Percentiles rank a stretch among this genome's conserved stretches.
phyloP scores from a whole-genome alignment of 148 eudicot species.

The Silene uniflora region DNA sequence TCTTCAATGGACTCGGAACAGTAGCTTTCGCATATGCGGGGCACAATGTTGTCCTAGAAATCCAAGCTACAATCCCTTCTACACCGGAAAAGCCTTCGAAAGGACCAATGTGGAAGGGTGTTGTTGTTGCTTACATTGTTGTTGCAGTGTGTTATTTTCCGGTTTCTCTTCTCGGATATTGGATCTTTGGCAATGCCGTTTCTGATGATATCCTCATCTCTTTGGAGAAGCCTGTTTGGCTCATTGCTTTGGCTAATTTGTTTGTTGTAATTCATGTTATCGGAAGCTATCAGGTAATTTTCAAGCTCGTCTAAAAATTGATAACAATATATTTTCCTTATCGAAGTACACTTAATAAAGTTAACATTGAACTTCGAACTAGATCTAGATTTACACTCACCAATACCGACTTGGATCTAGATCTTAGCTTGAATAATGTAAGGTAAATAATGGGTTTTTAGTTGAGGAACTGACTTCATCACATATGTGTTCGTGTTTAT shows the following conservation, averaged over 20 bases:
- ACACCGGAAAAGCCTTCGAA: constrained; percentile 36
- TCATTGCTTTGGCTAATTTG: constrained; percentile 31
- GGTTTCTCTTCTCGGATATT: constrained; percentile 32
- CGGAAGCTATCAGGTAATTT: constrained; percentile 34
- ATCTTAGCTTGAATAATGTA: too few relatives aligned
- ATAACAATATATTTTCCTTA: too few relatives aligned
- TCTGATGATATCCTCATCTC: constrained; percentile 27
- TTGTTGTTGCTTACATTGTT: constrained; percentile 32
- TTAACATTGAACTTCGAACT: neutral
- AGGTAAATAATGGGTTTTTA: neutral
- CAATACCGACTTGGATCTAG: neutral
- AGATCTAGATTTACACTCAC: neutral
- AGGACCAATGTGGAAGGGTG: constrained; percentile 40
- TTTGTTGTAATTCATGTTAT: constrained; percentile 38
- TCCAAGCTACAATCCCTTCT: constrained; percentile 38
- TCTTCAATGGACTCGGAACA: constrained; percentile 32
- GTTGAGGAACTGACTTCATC: neutral
- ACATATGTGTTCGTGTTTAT: neutral
- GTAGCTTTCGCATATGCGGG: constrained; percentile 40
- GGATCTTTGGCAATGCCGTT: constrained; percentile 26
- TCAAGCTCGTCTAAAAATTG: too few relatives aligned
- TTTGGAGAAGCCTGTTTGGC: constrained; percentile 33
- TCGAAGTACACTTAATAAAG: too few relatives aligned
- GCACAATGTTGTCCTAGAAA: constrained; percentile 35
- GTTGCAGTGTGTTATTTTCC: constrained; percentile 37